A percentile compares a stretch with the other conserved stretches of the same genome.
These are phyloP conservation scores for Pezicula rhizophila DNA, from an alignment of 2,329 filamentous ascomycete species.

Conservation along the genomic window DNA sequence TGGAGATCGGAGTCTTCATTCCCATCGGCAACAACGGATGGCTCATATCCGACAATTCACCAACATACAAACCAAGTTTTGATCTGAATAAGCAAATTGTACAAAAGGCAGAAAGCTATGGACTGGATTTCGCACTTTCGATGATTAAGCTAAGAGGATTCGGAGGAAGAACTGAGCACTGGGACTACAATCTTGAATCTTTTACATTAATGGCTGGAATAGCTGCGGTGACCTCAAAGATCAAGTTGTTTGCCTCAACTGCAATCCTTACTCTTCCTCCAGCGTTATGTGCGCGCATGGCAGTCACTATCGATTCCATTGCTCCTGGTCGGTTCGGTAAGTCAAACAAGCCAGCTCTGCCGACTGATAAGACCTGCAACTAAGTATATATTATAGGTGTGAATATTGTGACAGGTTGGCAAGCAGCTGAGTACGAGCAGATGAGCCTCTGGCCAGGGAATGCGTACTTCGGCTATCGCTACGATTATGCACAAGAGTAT, in stretches of 20 bases:
- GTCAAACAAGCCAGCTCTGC: neutral
- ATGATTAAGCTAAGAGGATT: slow-evolving; percentile 26
- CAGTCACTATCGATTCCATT: slow-evolving; percentile 22
- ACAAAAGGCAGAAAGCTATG: slow-evolving; percentile 22
- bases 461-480: slow-evolving; percentile 21
- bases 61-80: slow-evolving; percentile 23
- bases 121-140: slow-evolving; percentile 23
- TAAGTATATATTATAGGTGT: slow-evolving; percentile 19
- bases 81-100: slow-evolving; percentile 22
- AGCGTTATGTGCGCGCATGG: slow-evolving; percentile 23
- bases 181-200: slow-evolving; percentile 25
- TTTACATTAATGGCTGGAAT: slow-evolving; percentile 27
- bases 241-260: slow-evolving; percentile 23
- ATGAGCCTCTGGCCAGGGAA: slow-evolving; percentile 25
- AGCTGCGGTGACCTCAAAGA: slow-evolving; percentile 23
- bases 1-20: too few species aligned
- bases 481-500: slow-evolving; percentile 26
- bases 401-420: slow-evolving; percentile 27
- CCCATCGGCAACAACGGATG: slow-evolving; percentile 23
- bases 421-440: slow-evolving; percentile 24
- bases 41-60: slow-evolving; percentile 23
- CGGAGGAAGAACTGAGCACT: slow-evolving; percentile 23
- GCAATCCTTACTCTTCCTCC: slow-evolving; percentile 23
- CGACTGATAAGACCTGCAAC: neutral
- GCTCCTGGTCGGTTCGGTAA: slow-evolving; percentile 22